phyloP scores from a whole-genome alignment of 1,139 yeast genomes.

The Diutina ranongensis region DNA sequence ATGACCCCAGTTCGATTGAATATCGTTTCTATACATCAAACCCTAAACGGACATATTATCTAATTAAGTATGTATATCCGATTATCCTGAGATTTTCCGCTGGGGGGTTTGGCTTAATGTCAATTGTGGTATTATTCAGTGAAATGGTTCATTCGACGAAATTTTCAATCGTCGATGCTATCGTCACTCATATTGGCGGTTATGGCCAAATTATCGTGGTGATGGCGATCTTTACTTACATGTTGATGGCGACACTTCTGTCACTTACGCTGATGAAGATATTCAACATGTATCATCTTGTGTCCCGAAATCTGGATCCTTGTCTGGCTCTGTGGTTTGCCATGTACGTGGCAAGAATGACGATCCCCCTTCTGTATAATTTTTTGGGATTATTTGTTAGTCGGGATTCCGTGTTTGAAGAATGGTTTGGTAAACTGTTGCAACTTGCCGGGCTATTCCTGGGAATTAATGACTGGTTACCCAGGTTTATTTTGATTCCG shows the following conservation, averaged over 20 bases:
- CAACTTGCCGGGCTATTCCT: slow-evolving; percentile 68
- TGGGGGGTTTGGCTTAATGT: slow-evolving; percentile 19
- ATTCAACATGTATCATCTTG: slow-evolving; percentile 69
- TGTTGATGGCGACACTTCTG: slow-evolving; percentile 54
- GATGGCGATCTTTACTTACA: slow-evolving; percentile 42
- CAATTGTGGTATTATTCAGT: slow-evolving; percentile 53
- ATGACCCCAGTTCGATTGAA: background rate
- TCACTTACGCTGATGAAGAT: slow-evolving; percentile 59
- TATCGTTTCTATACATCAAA: slow-evolving; percentile 1
- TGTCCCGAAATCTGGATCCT: slow-evolving; percentile 56
- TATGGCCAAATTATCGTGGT: slow-evolving; percentile 24
- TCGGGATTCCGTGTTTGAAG: slow-evolving; percentile 35
- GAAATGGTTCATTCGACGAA: slow-evolving; percentile 65
- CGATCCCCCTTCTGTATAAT: slow-evolving; percentile 74
- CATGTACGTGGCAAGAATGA: slow-evolving; percentile 60
- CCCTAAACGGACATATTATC: background rate
- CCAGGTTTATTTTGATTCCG: slow-evolving; percentile 62
- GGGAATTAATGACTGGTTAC: slow-evolving; percentile 62
- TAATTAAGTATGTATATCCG: background rate
- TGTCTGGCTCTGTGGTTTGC: slow-evolving; percentile 69
- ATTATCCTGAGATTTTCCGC: background rate
- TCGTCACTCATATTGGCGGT: slow-evolving; percentile 18
- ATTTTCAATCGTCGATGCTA: slow-evolving; percentile 46
- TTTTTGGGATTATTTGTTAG: slow-evolving; percentile 55
- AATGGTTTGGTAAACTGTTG: slow-evolving; percentile 64